Percentiles rank a stretch among this genome's conserved stretches.
Conservation (phyloP, 257 asterid genomes). For the Gardenia jasminoides region DNA sequence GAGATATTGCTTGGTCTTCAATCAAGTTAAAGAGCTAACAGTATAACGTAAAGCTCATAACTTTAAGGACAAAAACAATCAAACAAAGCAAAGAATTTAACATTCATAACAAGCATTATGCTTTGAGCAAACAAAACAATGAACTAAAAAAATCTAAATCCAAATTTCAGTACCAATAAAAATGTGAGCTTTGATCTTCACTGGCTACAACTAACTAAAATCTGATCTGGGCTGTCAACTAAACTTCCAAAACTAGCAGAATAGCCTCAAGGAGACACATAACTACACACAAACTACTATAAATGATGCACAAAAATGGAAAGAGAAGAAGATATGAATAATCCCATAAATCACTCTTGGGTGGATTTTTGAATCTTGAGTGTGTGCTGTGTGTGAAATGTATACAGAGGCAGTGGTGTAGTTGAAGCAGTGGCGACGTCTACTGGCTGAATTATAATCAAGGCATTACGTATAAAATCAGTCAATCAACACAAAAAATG, state of each 20-base stretch:
- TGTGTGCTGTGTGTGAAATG: neutral
- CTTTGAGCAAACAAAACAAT: too few relatives aligned
- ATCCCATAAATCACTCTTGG: neutral
- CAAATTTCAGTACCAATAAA: too few relatives aligned
- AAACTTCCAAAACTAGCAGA: constrained; percentile 2
- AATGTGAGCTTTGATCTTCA: too few relatives aligned
- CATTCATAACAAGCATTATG: too few relatives aligned
- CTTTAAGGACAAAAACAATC: too few relatives aligned
- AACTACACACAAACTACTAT: neutral
- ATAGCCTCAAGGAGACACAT: neutral
- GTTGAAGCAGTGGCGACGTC: neutral
- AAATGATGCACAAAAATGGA: neutral
- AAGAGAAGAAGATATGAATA: neutral
- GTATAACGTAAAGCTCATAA: too few relatives aligned
- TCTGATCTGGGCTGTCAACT: too few relatives aligned
- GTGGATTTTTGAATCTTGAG: constrained; percentile 16
- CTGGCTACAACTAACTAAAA: too few relatives aligned
- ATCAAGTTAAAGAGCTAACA: neutral
- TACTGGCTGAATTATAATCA: neutral
- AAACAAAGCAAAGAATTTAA: too few relatives aligned
- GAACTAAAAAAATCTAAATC: too few relatives aligned
- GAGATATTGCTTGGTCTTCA: neutral
- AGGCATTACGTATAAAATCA: too few relatives aligned
- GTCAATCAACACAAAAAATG: too few relatives aligned
- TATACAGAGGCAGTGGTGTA: neutral